Base-by-base conservation (phyloP, 352 stramenopile species). In the Albugo candida region DNA sequence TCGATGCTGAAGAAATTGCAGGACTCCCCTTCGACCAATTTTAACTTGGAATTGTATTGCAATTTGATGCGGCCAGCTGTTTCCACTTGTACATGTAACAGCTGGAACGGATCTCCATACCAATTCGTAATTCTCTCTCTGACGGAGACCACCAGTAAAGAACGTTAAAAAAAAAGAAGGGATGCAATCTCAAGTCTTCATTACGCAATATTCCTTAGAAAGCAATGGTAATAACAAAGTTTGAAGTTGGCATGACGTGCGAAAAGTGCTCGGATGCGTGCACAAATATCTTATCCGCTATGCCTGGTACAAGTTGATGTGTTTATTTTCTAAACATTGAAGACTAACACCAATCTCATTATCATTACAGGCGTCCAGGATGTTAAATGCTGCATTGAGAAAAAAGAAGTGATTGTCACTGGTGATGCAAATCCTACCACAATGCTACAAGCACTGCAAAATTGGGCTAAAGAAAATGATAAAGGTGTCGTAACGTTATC, bases 211-310 rank as follows among this genome's bases (percentile, higher is more conserved):
- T 31, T 10, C 24, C 3, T 3, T 31, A 31, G 8, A 31, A 10
- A 31, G 8, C 24, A 8, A 31, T 31, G 24, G 8, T 8, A 8
- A 8, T 31, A 31, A 31, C 24, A n/a, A 76, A 87, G 48, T 93
- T 92, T 65, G 88, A 88, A 63, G 79, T 91, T 50, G 75, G 77
- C 56, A 92, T 92, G 79, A 87, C 75, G 37, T 93, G 81, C 69
- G 77, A 87, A 21, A 77, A 77, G 62, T 94, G 79, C 73, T 89
- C 76, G 48, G 81, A 64, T 58, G 79, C 81, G 55, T 81, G 78
- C 68, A 87, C 78, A 52, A 73, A 80, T 57, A 94, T 94, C 57
- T 74, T 93, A 41, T 81, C 37, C 58, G 91, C 91, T 70, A 87
- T 92, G 52, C 69, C 81, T 48, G 80, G 75, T 85, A 55, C 54